phyloP scores from a whole-genome alignment of 202 grass and related monocot species.

The Zizania palustris region DNA sequence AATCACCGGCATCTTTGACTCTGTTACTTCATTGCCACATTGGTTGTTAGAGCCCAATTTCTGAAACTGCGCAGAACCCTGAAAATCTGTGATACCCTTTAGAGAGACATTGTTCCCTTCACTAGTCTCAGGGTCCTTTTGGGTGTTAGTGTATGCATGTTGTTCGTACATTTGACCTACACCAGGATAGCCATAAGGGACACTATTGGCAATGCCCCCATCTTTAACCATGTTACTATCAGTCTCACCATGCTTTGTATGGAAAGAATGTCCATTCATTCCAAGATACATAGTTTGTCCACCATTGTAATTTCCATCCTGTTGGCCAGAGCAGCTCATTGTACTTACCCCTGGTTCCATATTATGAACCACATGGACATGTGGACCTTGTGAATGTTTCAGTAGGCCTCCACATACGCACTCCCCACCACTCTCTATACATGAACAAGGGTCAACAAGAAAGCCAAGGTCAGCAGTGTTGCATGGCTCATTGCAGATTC shows the following conservation, averaged over 20 bases:
- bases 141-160: conserved; percentile 44
- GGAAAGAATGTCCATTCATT: conserved; percentile 55
- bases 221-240: conserved; percentile 34
- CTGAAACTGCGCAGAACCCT: conserved; percentile 55
- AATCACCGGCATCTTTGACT: conserved; percentile 44
- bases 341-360: conserved; percentile 45
- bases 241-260: conserved; percentile 43
- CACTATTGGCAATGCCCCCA: conserved; percentile 32
- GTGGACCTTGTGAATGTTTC: conserved; percentile 40
- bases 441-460: conserved; percentile 50
- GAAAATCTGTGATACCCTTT: conserved; percentile 55
- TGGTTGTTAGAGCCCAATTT: conserved; percentile 41
- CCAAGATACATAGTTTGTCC: conserved; percentile 47
- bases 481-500: conserved; percentile 53
- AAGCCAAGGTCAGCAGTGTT: conserved; percentile 52
- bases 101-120: conserved; percentile 55
- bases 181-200: conserved; percentile 52
- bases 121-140: conserved; percentile 46
- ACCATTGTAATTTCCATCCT: conserved; percentile 39
- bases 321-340: conserved; percentile 46
- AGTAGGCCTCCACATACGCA: conserved; percentile 47
- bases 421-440: conserved; percentile 31
- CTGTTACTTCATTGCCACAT: conserved; percentile 48
- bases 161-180: conserved; percentile 51
- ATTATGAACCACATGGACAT: conserved; percentile 38